Conservation (phyloP, 2,329 filamentous ascomycete species). For the Aspergillus neoniger region DNA sequence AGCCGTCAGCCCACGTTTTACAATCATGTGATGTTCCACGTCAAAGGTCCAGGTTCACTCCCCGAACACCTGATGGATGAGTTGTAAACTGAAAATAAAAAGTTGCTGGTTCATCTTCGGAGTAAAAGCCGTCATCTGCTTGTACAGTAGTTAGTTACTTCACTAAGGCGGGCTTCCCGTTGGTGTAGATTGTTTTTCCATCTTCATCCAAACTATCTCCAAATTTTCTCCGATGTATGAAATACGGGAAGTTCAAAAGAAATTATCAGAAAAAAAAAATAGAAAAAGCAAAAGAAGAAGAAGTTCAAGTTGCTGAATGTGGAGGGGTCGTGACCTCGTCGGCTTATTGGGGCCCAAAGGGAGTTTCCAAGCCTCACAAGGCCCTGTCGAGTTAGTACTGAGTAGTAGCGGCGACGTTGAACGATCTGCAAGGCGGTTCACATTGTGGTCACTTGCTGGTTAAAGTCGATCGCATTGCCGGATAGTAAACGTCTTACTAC, state of each 20-base stretch:
- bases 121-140: conserved; percentile 2
- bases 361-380: conserved; percentile 15
- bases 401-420: conserved; percentile 1
- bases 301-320: neutral
- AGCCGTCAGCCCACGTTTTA: conserved; percentile 27
- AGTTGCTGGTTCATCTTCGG: conserved; percentile 11
- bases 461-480: neutral
- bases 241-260: neutral
- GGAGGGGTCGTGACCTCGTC: neutral
- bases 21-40: conserved; percentile 33
- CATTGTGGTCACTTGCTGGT: conserved; percentile 7
- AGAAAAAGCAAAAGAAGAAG: neutral
- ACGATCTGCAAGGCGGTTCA: conserved; percentile 18
- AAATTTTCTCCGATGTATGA: conserved; percentile 8
- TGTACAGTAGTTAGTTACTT: neutral
- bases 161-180: neutral
- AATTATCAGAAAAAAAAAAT: too few species aligned
- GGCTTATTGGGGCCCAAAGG: conserved; percentile 13
- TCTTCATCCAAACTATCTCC: neutral
- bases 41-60: conserved; percentile 7
- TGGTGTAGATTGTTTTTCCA: neutral
- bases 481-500: neutral
- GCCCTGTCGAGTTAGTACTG: conserved; percentile 3
- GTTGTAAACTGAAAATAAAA: conserved; percentile 9
- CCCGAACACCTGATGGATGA: conserved; percentile 16